Base-by-base conservation (phyloP, 257 asterid species). In the Gentiana straminea region DNA sequence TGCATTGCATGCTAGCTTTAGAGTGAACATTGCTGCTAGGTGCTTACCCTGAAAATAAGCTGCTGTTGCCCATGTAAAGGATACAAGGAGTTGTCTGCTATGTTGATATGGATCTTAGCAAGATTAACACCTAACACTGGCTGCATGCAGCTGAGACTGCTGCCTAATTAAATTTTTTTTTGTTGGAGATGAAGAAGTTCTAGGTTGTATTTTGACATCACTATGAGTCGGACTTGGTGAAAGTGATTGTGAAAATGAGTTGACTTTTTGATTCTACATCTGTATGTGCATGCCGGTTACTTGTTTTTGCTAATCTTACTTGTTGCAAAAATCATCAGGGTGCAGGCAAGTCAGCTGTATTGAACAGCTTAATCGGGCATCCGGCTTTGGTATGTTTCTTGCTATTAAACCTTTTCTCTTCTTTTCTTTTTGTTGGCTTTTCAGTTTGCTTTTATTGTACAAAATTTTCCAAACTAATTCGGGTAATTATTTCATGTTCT, bases 311-410 rank as follows among this genome's bases (percentile, higher is more conserved):
- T 41, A 41, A 41, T 44, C 12, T 34, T 45, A 44, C 9, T 4
- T 45, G 47, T 24, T 33, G 1, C 5, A 35, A 44, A 7, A 7
- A 10, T 48, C 3, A 33, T 9, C 95, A 91, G 98, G 96, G 98
- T 70, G 95, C 95, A 47, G 98, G 98, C 69, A 91, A 91, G 77
- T 91, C 98, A 55, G 98, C 95, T 35, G 95, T 87, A n/a, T 68
- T 91, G 68, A 91, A 91, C 81, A 91, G 98, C 76, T 78, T 91
- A 60, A 79, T 91, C 13, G 96, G 98, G 38, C 98, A 91, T 77
- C 96, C 98, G 48, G 90, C 89, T 52, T 64, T 91, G 96, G 98
- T 91, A 75, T 76, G 94, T 61, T 59, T 60, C 36, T 57, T 39
- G 9, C 13, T 37, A 38, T 7, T 43, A 49, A 52, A 59, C 53